Evolutionary conservation across 1,284 basidiomycete genomes (phyloP).

Genomic region (Ustilago nuda): DNA sequence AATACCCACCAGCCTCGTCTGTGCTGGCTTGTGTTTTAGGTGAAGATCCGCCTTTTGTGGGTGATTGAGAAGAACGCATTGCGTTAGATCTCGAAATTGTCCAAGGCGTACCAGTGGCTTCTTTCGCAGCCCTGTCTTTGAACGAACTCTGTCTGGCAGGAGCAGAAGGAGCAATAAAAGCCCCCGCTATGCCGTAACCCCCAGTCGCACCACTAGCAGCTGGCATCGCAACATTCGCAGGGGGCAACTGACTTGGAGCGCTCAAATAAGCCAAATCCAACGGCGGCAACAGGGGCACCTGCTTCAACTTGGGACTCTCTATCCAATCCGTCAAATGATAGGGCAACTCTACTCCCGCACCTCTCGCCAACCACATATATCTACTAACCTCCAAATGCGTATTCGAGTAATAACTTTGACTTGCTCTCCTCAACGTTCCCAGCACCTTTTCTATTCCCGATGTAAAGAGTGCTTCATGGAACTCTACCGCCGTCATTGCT

Average conservation of each 20-base stretch:
- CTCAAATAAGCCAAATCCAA: conserved; percentile 19
- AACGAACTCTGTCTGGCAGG: conserved; percentile 21
- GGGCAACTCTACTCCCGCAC: conserved; percentile 26
- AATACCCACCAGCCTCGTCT: not conserved
- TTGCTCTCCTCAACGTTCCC: conserved; percentile 41
- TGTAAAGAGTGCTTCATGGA: conserved; percentile 51
- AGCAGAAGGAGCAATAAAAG: conserved; percentile 19
- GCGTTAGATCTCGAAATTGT: conserved; percentile 20
- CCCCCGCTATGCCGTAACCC: conserved; percentile 26
- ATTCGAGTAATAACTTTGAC: conserved; percentile 60
- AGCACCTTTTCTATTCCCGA: conserved; percentile 57
- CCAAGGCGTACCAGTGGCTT: not conserved
- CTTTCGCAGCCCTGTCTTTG: not conserved
- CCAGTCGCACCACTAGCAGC: not conserved
- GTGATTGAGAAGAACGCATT: conserved; percentile 15
- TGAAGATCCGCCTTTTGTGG: conserved; percentile 11
- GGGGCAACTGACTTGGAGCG: not conserved
- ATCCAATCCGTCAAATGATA: conserved; percentile 47
- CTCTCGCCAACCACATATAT: conserved; percentile 32
- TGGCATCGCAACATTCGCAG: conserved; percentile 2
- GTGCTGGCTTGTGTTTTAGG: not conserved
- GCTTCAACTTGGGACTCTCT: conserved; percentile 12
- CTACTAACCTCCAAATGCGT: conserved; percentile 64
- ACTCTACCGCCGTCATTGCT: conserved; percentile 41
- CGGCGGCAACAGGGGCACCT: conserved; percentile 28